Conservation (phyloP, 208 protist species). For the Borovskyia barvae region DNA sequence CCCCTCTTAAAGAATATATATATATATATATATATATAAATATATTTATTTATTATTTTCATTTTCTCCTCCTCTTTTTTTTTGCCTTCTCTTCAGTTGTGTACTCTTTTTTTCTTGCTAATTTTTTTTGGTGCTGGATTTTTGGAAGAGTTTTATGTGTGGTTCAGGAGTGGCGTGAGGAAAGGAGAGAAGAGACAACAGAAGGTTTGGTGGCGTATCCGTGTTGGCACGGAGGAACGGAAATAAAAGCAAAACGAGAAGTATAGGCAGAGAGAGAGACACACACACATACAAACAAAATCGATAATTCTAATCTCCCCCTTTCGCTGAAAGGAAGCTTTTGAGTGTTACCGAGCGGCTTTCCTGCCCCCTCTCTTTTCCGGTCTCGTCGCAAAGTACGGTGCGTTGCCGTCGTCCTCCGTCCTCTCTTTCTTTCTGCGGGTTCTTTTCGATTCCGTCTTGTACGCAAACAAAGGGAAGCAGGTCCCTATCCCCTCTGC, state of each 20-base stretch:
- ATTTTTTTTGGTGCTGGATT: constrained; percentile 8
- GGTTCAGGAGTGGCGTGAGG: too few relatives aligned
- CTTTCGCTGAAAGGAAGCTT: not conserved
- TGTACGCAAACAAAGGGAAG: not conserved
- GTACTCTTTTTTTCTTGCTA: constrained; percentile 8
- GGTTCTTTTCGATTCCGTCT: constrained; percentile 1
- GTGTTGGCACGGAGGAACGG: too few relatives aligned
- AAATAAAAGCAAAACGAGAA: too few relatives aligned
- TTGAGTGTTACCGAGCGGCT: not conserved
- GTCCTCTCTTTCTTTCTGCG: not conserved
- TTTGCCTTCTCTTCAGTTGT: not conserved
- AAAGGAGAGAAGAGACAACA: too few relatives aligned
- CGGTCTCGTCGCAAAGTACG: not conserved
- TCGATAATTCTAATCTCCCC: constrained; percentile 1
- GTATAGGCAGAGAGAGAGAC: too few relatives aligned
- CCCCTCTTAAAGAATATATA: too few relatives aligned
- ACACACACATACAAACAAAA: too few relatives aligned
- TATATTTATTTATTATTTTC: not conserved
- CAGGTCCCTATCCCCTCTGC: too few relatives aligned
- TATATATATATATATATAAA: too few relatives aligned
- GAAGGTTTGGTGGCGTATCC: too few relatives aligned
- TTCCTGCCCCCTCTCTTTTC: not conserved
- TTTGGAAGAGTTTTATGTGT: too few relatives aligned
- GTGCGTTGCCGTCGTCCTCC: not conserved
- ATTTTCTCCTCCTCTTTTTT: constrained; percentile 2